These are phyloP conservation scores for Evernia prunastri DNA, from an alignment of 495 filamentous ascomycete species.

Conservation along the genomic window DNA sequence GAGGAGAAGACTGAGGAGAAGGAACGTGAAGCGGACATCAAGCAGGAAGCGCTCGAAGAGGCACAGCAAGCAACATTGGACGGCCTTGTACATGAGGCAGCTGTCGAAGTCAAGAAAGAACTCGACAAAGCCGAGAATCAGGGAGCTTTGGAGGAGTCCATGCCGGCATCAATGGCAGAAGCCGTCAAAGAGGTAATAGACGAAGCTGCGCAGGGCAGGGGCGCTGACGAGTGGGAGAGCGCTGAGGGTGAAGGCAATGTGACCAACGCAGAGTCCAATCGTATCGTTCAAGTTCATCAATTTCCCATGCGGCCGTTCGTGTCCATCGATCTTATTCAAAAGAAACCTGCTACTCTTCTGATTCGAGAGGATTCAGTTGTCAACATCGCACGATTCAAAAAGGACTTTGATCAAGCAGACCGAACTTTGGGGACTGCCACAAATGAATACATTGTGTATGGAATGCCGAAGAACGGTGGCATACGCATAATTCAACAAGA, in stretches of 20 bases:
- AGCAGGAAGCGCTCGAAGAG: constrained; percentile 37
- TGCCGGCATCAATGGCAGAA: constrained; percentile 47
- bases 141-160: constrained; percentile 43
- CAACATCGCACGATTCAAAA: constrained; percentile 87
- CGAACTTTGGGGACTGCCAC: constrained; percentile 84
- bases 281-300: constrained; percentile 73
- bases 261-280: constrained; percentile 56
- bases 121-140: constrained; percentile 49
- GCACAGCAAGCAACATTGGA: constrained; percentile 39
- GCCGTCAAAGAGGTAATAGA: constrained; percentile 52
- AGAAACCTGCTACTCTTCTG: constrained; percentile 29
- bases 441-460: constrained; percentile 88
- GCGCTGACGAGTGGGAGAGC: constrained; percentile 70
- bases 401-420: constrained; percentile 95
- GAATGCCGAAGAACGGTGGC: constrained; percentile 83
- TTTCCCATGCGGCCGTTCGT: constrained; percentile 96
- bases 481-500: constrained; percentile 90
- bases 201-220: constrained; percentile 48
- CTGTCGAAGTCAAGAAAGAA: constrained; percentile 49
- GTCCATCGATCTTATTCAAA: constrained; percentile 53
- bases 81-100: constrained; percentile 39
- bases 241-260: constrained; percentile 63
- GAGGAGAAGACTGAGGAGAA: constrained; percentile 34
- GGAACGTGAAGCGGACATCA: constrained; percentile 36
- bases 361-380: constrained; percentile 58